Conservation (phyloP, 106 monocot genomes). For the Posidonia australis region DNA sequence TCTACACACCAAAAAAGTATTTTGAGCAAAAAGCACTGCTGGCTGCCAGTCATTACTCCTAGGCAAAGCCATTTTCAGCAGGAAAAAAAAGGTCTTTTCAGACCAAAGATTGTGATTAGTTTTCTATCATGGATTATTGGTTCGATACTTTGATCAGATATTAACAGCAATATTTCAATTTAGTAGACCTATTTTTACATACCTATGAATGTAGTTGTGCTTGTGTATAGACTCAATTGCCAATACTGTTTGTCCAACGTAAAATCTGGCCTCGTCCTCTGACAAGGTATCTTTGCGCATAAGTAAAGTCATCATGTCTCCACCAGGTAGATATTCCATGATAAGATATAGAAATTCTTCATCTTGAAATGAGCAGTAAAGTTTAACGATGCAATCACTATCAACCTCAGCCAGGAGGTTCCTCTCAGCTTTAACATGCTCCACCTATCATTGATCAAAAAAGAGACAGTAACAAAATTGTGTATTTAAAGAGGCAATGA, state of each 20-base stretch:
- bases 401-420: constrained; percentile 79
- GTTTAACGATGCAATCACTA: constrained; percentile 63
- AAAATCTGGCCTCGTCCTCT: constrained; percentile 61
- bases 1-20: too few species aligned
- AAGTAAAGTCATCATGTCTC: constrained; percentile 78
- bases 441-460: constrained; percentile 28
- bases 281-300: constrained; percentile 73
- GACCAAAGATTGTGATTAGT: background rate
- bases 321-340: constrained; percentile 84
- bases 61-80: background rate
- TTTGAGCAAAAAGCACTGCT: background rate
- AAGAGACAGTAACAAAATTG: background rate
- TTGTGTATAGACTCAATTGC: constrained; percentile 79
- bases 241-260: constrained; percentile 60
- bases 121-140: background rate
- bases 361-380: constrained; percentile 80
- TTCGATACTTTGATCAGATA: background rate
- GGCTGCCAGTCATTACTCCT: background rate
- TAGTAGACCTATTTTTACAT: background rate
- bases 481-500: background rate
- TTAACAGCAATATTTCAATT: background rate
- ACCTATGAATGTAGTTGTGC: constrained; percentile 74
- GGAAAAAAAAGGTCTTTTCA: background rate
- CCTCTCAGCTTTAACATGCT: constrained; percentile 81
- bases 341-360: constrained; percentile 73